Evolutionary conservation across 345 rosid genomes (phyloP).

Genomic region (Abelmoschus esculentus): DNA sequence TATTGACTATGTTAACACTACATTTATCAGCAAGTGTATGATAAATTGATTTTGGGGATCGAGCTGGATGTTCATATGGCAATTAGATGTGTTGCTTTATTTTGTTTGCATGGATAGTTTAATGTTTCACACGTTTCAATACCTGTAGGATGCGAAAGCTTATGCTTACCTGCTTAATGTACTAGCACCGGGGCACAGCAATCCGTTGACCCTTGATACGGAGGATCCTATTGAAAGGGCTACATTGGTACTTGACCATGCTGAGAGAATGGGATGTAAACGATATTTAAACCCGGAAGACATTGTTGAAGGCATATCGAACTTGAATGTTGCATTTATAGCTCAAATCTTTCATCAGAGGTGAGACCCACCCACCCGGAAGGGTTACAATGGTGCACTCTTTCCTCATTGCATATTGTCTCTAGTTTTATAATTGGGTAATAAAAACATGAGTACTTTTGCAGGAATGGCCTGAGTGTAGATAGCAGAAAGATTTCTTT

Average conservation of each 20-base stretch:
- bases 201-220: slow-evolving; percentile 56
- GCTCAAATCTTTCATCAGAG: slow-evolving; percentile 89
- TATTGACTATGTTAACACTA: slow-evolving; percentile 21
- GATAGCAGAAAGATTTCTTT: background rate
- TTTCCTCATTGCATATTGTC: background rate
- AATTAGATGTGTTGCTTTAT: background rate
- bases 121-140: slow-evolving; percentile 8
- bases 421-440: background rate
- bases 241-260: slow-evolving; percentile 65
- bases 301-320: slow-evolving; percentile 74
- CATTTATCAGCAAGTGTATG: background rate
- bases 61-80: background rate
- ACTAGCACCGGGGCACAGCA: slow-evolving; percentile 80
- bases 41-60: background rate
- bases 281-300: slow-evolving; percentile 72
- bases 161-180: slow-evolving; percentile 81
- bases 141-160: slow-evolving; percentile 75
- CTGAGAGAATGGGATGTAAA: slow-evolving; percentile 80
- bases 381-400: too few species aligned
- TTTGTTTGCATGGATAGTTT: slow-evolving; percentile 15
- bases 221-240: slow-evolving; percentile 71
- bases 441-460: slow-evolving; percentile 16
- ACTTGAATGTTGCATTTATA: slow-evolving; percentile 78
- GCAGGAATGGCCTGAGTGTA: slow-evolving; percentile 59
- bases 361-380: slow-evolving; percentile 20